Conservation (phyloP, 441 rosid species). For the Populus tomentosa region DNA sequence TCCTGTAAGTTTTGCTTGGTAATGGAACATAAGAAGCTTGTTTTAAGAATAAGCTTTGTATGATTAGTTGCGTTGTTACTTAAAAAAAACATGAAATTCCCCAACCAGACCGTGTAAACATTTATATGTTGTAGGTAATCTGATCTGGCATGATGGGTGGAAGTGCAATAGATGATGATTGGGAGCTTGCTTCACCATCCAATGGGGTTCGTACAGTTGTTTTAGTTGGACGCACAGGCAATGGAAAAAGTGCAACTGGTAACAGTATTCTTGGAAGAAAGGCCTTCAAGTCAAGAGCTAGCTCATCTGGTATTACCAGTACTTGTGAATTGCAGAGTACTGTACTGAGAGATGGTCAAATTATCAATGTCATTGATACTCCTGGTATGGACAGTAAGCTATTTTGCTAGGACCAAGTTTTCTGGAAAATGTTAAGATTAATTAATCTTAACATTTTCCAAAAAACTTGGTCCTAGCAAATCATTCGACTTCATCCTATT, state of each 20-base stretch:
- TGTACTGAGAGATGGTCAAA: constrained; percentile 47
- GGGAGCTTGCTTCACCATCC: constrained; percentile 60
- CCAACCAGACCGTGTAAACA: background rate
- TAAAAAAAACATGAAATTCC: background rate
- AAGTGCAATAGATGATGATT: constrained; percentile 64
- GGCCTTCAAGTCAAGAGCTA: constrained; percentile 63
- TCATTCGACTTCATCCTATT: background rate
- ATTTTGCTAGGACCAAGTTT: background rate
- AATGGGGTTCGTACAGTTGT: constrained; percentile 50
- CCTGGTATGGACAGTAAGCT: constrained; percentile 48
- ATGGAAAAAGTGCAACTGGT: constrained; percentile 93
- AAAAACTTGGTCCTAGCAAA: background rate
- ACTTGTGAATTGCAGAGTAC: constrained; percentile 57
- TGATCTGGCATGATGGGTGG: constrained; percentile 54
- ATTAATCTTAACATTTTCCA: too few relatives aligned
- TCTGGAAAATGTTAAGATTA: too few relatives aligned
- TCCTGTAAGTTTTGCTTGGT: background rate
- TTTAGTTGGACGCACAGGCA: constrained; percentile 86
- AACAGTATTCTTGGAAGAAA: constrained; percentile 71
- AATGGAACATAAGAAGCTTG: background rate
- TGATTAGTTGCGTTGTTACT: background rate
- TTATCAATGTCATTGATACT: constrained; percentile 73
- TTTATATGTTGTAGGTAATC: constrained; percentile 13
- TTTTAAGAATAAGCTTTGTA: background rate
- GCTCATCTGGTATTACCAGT: constrained; percentile 61